phyloP scores from a whole-genome alignment of 1,284 basidiomycete species.

The Tilletia indica region DNA sequence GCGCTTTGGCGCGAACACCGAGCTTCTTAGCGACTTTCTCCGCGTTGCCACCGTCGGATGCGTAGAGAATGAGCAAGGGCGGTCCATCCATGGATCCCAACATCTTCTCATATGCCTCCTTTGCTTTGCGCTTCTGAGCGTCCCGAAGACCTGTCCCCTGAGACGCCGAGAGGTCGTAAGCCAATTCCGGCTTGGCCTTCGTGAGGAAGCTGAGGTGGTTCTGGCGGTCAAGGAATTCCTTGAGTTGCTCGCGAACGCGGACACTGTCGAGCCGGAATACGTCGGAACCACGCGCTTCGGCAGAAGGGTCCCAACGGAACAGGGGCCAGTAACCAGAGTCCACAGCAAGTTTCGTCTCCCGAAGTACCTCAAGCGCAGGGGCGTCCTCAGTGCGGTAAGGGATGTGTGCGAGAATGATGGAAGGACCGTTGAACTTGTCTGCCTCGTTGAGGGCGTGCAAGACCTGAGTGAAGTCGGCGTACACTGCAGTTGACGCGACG shows the following conservation, averaged over 20 bases:
- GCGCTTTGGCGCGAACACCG: constrained; percentile 74
- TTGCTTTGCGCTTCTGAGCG: constrained; percentile 77
- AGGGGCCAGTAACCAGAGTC: constrained; percentile 97
- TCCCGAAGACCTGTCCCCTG: constrained; percentile 80
- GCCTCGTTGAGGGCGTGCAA: constrained; percentile 89
- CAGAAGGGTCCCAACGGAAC: constrained; percentile 93
- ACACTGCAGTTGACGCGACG: constrained; percentile 91
- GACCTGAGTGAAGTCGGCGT: constrained; percentile 91
- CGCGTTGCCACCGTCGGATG: constrained; percentile 88
- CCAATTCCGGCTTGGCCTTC: constrained; percentile 71
- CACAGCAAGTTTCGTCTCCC: constrained; percentile 95
- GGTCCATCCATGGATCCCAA: constrained; percentile 83
- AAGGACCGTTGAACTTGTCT: constrained; percentile 83
- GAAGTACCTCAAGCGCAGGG: constrained; percentile 81
- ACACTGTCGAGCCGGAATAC: constrained; percentile 88
- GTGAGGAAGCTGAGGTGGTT: constrained; percentile 92
- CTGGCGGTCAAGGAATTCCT: constrained; percentile 90
- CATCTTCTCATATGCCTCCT: constrained; percentile 81
- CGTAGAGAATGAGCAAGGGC: constrained; percentile 82
- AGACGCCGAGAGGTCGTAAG: constrained; percentile 78
- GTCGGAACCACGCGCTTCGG: constrained; percentile 71
- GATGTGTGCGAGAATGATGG: constrained; percentile 89
- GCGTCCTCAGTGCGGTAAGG: constrained; percentile 73
- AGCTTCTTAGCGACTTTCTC: constrained; percentile 94
- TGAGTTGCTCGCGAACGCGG: constrained; percentile 88